Percentiles rank a stretch among this genome's conserved stretches.
phyloP scores from a whole-genome alignment of 106 monocot genomes.

The Platanthera guangdongensis region DNA sequence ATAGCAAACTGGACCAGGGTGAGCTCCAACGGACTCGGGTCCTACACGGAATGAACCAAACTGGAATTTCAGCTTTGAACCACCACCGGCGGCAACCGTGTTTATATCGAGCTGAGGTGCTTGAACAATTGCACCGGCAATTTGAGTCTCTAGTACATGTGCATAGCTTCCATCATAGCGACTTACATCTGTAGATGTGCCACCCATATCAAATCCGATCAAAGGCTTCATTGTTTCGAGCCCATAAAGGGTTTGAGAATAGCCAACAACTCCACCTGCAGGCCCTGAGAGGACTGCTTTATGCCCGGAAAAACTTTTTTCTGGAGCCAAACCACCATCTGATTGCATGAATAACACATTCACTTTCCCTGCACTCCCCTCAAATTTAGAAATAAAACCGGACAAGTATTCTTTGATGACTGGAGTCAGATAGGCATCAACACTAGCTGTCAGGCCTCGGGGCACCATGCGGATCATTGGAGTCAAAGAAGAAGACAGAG shows the following conservation, averaged over 20 bases:
- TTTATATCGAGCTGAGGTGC: constrained; percentile 97
- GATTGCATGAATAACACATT: constrained; percentile 98
- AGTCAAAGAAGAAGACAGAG: constrained; percentile 80
- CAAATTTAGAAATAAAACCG: constrained; percentile 85
- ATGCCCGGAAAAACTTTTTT: constrained; percentile 77
- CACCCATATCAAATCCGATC: constrained; percentile 99
- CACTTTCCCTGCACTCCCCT: constrained; percentile 52
- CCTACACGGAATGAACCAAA: constrained; percentile 94
- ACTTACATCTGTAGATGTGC: constrained; percentile 96
- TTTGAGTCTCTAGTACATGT: constrained; percentile 91
- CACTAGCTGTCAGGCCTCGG: constrained; percentile 82
- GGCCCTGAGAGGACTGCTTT: constrained; percentile 93
- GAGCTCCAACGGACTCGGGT: constrained; percentile 94
- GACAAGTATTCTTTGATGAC: constrained; percentile 88
- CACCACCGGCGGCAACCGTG: constrained; percentile 95
- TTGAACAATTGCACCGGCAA: constrained; percentile 85
- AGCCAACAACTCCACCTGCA: constrained; percentile 94
- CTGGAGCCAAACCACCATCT: constrained; percentile 90
- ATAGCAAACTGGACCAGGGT: constrained; percentile 99
- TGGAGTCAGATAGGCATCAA: constrained; percentile 91
- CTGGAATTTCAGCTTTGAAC: constrained; percentile 92
- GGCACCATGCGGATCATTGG: constrained; percentile 96
- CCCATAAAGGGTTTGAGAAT: constrained; percentile 76
- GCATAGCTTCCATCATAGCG: constrained; percentile 77
- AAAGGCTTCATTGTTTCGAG: constrained; percentile 80